Base-by-base conservation (phyloP, 768 basidiomycete species). In the Tylopilus sp. region DNA sequence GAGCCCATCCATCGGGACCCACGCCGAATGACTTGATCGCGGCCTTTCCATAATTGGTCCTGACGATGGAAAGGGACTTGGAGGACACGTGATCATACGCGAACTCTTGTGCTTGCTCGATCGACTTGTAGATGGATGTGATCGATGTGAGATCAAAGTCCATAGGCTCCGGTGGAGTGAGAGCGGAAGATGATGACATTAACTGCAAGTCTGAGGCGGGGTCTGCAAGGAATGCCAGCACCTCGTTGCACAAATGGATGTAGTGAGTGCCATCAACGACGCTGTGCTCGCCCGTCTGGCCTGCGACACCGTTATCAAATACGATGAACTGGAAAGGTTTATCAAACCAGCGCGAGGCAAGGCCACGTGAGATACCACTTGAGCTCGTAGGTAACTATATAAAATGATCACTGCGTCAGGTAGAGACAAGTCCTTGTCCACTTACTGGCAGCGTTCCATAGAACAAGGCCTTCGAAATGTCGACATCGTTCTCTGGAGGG, bases 1-100 rank as follows among this genome's bases (percentile, higher is more conserved):
- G 95, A 41, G 89, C 85, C 92, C 93, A 97, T 25, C 88, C 88
- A 64, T 98, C 95, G 2, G 95, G 95, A 40, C 91, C 91, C 17
- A 88, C 83, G 28, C 88, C 84, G 60, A 90, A 91, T 15, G 77
- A 71, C 75, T 95, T 97, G 73, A 95, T 90, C 17, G 81, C 79
- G 38, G 79, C 79, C 69, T 94, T 95, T 28, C 95, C 95, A 60
- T 95, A 98, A 1, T 72, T 66, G 1, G 90, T 91, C 36, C 79
- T 73, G 53, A 79, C 67, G 68, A 83, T 83, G 20, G 74, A 72
- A 55, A 93, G 71, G 49, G 75, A 74, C 60, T 93, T 91, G 25
- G 78, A 75, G 36, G 79, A 74, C 33, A 83, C 73, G 44, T 92
- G 81, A 39, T 77, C 78, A 5, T 69, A 57, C 17, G 85, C 80